A percentile compares a stretch with the other conserved stretches of the same genome.
phyloP scores from a whole-genome alignment of 139 green algal genomes.

The Desmodesmus armatus region DNA sequence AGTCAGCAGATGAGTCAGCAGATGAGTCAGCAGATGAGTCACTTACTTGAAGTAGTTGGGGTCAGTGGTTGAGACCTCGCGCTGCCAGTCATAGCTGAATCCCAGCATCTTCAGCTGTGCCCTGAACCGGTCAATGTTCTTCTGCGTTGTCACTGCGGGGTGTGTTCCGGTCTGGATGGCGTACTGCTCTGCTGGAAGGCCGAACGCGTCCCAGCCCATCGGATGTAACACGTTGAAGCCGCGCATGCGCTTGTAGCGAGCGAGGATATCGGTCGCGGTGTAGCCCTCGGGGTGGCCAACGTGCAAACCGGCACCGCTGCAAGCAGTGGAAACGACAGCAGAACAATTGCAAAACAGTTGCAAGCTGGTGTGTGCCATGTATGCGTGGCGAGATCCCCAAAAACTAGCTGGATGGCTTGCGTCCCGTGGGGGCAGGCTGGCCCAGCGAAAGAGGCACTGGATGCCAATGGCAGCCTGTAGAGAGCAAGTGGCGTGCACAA shows the following conservation, averaged over 20 bases:
- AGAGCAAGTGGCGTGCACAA: neutral
- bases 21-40: too few relatives aligned
- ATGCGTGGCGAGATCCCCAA: too few relatives aligned
- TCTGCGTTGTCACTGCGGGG: constrained; percentile 88
- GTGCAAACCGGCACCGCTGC: constrained; percentile 82
- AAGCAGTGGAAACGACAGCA: neutral
- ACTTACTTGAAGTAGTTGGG: constrained; percentile 92
- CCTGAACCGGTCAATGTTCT: constrained; percentile 91
- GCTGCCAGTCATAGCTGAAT: constrained; percentile 97
- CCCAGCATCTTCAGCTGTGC: constrained; percentile 94
- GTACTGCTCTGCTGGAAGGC: constrained; percentile 98
- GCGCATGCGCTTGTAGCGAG: constrained; percentile 96
- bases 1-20: too few relatives aligned
- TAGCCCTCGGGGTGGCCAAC: constrained; percentile 94
- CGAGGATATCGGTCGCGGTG: constrained; percentile 96
- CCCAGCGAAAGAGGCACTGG: too few relatives aligned
- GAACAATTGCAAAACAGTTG: neutral
- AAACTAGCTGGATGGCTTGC: too few relatives aligned
- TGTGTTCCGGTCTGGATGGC: constrained; percentile 97
- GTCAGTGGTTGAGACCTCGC: constrained; percentile 94
- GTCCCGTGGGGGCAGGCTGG: too few relatives aligned
- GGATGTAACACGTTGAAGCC: constrained; percentile 99
- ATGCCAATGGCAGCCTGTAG: too few relatives aligned
- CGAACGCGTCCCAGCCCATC: constrained; percentile 99
- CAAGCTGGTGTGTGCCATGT: neutral